Base-by-base conservation (phyloP, 192 early-diverging fungal genomes). In the Allomyces arbusculus region DNA sequence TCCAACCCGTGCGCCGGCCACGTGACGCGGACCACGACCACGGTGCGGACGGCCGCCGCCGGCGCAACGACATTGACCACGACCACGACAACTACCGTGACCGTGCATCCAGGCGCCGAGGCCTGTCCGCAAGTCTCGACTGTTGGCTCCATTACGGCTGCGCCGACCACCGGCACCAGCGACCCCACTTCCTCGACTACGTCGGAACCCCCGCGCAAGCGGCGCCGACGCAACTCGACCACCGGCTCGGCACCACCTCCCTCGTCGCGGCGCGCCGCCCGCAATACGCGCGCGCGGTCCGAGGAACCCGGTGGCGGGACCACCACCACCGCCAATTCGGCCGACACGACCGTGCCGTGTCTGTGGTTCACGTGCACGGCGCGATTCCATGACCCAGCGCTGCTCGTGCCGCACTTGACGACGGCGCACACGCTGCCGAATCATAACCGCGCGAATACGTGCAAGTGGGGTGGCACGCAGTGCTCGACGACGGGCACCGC, bases 281-380 rank as follows among this genome's bases (percentile, higher is more conserved):
- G 16, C 50, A 58, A 20, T 16, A 14, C 12, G 20, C 50, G 50
- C 50, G 50, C 12, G 50, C 16, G 20, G 50, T 14, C 12, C 3
- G 16, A 14, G 16, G 50, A 58, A 58, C 50, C 3, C 50, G 50
- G 16, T 16, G 50, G 33, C 33, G 33, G 33, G n/a, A n/a, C n/a
- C 33, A 8, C 33, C 4, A 40, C 33, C 33, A 8, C 33, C 4
- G 7, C 33, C 33, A 40, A 8, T 40, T 3, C 33, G 33, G 33
- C 33, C 22, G 64, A 65, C 7, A 3, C 25, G n/a, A 24, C 65
- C 26, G 65, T 24, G 9, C 64, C 25, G 58, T 78, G 76, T 28
- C 69, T 64, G 12, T 78, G 76, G 76, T 55, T 74, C 8, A 74
- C 74, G 3, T 78, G 76, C 67, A 78, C 74, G 10, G 69, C 71